These are phyloP conservation scores for Chionographis japonica DNA, from an alignment of 106 monocot genomes.

Conservation along the genomic window DNA sequence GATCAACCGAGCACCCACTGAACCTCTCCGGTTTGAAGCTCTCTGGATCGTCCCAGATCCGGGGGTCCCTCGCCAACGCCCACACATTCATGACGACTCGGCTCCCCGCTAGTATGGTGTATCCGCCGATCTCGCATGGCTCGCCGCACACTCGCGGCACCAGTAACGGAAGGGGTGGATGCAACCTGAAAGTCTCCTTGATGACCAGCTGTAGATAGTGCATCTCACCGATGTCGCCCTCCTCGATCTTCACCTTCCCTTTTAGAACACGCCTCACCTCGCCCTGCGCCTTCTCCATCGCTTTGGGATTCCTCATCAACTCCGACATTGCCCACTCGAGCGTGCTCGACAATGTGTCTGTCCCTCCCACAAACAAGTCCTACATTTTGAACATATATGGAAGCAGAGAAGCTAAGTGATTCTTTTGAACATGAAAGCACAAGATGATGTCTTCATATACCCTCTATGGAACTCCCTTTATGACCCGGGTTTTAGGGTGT, in stretches of 20 bases:
- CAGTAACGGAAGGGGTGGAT: constrained; percentile 8
- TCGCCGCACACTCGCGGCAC: not conserved
- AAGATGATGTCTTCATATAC: no score
- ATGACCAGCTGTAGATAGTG: constrained; percentile 13
- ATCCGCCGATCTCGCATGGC: not conserved
- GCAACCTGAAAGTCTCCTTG: constrained; percentile 18
- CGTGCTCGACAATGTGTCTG: not conserved
- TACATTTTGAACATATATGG: not conserved
- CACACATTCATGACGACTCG: constrained; percentile 9
- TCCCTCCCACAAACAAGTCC: constrained; percentile 16
- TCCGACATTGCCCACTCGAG: constrained; percentile 17
- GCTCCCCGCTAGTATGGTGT: constrained; percentile 1
- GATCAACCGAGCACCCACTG: not conserved
- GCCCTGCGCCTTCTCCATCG: constrained; percentile 8
- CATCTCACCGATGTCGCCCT: not conserved
- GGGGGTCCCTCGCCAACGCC: constrained; percentile 21
- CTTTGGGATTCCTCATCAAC: constrained; percentile 6
- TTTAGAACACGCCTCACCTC: constrained; percentile 7
- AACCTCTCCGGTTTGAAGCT: not conserved
- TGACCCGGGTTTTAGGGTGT: no score
- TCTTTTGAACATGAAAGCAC: no score
- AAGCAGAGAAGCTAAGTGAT: not conserved
- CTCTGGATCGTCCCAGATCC: constrained; percentile 12
- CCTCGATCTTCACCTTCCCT: not conserved
- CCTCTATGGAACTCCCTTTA: no score